These are phyloP conservation scores for Babesia bigemina DNA, from an alignment of 169 alveolate species.

Conservation along the genomic window DNA sequence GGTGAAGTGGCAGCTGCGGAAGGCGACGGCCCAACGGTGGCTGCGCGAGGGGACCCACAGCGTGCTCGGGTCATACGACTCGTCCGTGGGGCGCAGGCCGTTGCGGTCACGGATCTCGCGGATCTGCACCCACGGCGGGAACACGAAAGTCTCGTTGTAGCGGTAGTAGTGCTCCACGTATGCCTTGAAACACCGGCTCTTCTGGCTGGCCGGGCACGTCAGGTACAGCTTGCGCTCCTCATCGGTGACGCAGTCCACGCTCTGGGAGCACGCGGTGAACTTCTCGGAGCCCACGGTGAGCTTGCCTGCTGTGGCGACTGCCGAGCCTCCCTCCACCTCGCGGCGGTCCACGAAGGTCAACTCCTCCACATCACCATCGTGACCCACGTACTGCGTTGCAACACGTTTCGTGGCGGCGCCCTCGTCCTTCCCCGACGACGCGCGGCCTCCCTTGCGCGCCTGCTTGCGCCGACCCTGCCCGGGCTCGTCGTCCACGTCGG, in stretches of 20 bases:
- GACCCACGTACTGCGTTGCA: neutral
- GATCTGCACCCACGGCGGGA: slow-evolving; percentile 81
- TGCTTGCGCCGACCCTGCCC: neutral
- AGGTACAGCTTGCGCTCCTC: slow-evolving; percentile 56
- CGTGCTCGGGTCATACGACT: slow-evolving; percentile 91
- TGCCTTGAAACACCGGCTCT: slow-evolving; percentile 47
- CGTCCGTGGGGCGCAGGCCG: slow-evolving; percentile 83
- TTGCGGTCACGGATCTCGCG: slow-evolving; percentile 84
- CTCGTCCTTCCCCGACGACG: neutral
- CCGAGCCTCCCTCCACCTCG: neutral
- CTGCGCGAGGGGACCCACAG: slow-evolving; percentile 90
- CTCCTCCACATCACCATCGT: slow-evolving; percentile 30
- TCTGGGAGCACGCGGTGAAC: neutral
- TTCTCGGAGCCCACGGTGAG: slow-evolving; percentile 52
- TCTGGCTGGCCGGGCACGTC: slow-evolving; percentile 55
- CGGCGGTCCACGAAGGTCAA: neutral
- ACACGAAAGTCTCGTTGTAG: slow-evolving; percentile 70
- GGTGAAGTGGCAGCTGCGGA: slow-evolving; percentile 86
- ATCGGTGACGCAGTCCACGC: slow-evolving; percentile 42
- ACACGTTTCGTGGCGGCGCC: neutral
- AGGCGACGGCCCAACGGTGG: slow-evolving; percentile 82
- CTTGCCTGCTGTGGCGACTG: neutral
- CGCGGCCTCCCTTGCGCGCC: neutral
- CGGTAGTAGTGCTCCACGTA: slow-evolving; percentile 75
- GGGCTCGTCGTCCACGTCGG: neutral